Conservation (phyloP, 192 early-diverging fungal species). For the Backusella liffmaniae region DNA sequence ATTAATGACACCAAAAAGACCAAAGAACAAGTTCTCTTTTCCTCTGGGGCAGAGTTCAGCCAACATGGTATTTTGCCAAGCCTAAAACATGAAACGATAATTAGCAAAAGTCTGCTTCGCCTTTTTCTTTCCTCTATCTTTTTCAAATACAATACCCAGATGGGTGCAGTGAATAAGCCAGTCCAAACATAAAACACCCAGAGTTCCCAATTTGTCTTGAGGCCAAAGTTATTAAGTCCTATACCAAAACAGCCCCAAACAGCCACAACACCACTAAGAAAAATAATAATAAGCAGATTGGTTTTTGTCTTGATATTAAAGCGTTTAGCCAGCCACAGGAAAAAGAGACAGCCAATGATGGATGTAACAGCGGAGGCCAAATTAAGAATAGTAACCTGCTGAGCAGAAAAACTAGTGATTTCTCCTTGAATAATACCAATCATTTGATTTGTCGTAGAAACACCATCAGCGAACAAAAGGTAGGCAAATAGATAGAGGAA, state of each 20-base stretch:
- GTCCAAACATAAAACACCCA: conserved; percentile 56
- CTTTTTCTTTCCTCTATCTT: neutral
- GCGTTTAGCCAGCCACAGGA: conserved; percentile 53
- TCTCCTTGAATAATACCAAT: conserved; percentile 58
- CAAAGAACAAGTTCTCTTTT: conserved; percentile 69
- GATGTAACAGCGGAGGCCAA: conserved; percentile 54
- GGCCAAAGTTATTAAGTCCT: conserved; percentile 47
- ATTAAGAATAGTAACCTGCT: conserved; percentile 55
- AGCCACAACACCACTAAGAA: conserved; percentile 51
- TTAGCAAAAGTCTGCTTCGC: too few species aligned
- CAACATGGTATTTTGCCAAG: conserved; percentile 61
- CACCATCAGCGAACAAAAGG: conserved; percentile 70
- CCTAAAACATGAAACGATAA: neutral
- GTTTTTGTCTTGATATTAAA: conserved; percentile 48
- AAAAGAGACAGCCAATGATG: conserved; percentile 53
- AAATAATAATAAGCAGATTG: conserved; percentile 50
- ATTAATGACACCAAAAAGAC: conserved; percentile 68
- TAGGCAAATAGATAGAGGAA: conserved; percentile 69
- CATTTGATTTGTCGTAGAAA: conserved; percentile 54
- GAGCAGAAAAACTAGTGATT: conserved; percentile 47
- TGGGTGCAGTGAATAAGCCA: conserved; percentile 63
- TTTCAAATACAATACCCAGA: conserved; percentile 22
- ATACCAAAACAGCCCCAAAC: conserved; percentile 67
- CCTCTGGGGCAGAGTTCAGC: conserved; percentile 64
- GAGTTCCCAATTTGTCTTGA: conserved; percentile 52